Evolutionary conservation across 257 asterid genomes (phyloP), one percentile per base, ranked within the genome.

Genomic region (Solanum habrochaites): DNA sequence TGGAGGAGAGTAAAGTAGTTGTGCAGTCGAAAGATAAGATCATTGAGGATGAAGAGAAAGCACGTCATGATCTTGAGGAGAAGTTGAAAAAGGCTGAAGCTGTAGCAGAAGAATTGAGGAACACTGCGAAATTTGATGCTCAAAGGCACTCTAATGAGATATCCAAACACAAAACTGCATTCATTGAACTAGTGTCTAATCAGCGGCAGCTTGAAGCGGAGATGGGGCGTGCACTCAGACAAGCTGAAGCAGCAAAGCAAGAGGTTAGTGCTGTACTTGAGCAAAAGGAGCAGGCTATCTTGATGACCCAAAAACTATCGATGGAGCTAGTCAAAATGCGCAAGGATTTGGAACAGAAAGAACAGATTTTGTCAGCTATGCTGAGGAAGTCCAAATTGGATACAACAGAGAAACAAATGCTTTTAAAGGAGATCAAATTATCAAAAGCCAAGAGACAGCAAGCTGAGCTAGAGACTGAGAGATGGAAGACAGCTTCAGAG

Each of bases 181-280:
- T 94, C 85, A 92, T 97, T 52, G 99, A 95, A 92, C 95, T 97
- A 21, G 98, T 97, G 2, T 97, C 99, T 1, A 95, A 92, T 84
- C 98, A 94, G 78, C 85, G 99, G 52, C 99, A 94, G 93, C 94
- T 97, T 40, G 98, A 97, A 90, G 99, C 98, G 1, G 98, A 94
- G 90, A 88, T 95, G 98, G 91, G 95, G 9, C 93, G 99, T 66
- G 95, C 97, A 69, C 85, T 92, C 21, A 93, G 98, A 90, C 98
- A 94, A 87, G 91, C 93, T 71, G 98, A 97, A 82, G 95, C 94
- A 42, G 93, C 93, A 8, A 95, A 91, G 87, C 92, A 93, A 73
- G 98, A 96, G 88, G 90, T 94, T 27, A 96, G 91, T 89, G 87
- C 91, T 0, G 95, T 89, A 1, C 87, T 92, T 87, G 95, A 91